A percentile compares a stretch with the other conserved stretches of the same genome.
Evolutionary conservation across 1,284 basidiomycete species (phyloP).

Genomic region (Malassezia vespertilionis): DNA sequence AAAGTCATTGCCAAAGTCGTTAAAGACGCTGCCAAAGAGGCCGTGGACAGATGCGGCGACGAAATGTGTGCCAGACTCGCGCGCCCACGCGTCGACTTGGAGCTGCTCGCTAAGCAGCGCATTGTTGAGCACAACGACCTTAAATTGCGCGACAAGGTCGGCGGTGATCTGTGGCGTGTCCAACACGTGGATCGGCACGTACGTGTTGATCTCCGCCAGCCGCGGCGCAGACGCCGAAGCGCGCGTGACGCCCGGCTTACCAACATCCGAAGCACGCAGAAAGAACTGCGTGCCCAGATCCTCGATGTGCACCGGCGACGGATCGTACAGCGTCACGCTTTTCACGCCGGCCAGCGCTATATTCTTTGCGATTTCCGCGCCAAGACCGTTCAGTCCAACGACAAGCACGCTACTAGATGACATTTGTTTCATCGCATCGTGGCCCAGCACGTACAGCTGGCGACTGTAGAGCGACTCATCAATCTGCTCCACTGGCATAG

Average conservation of each 20-base stretch:
- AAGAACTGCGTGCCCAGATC: constrained; percentile 96
- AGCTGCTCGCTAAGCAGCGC: constrained; percentile 69
- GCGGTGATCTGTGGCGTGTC: constrained; percentile 30
- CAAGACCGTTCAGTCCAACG: constrained; percentile 82
- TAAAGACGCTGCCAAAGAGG: constrained; percentile 90
- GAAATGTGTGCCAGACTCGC: constrained; percentile 63
- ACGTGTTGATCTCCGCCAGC: constrained; percentile 86
- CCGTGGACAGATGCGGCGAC: constrained; percentile 84
- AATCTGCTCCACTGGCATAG: constrained; percentile 20
- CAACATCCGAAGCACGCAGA: constrained; percentile 74
- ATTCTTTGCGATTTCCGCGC: constrained; percentile 94
- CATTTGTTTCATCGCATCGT: constrained; percentile 92
- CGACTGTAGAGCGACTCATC: constrained; percentile 41
- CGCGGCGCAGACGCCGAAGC: constrained; percentile 78
- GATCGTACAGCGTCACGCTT: constrained; percentile 91
- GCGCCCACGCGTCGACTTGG: constrained; percentile 75
- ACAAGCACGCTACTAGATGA: constrained; percentile 89
- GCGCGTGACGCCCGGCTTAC: constrained; percentile 58
- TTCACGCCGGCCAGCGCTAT: constrained; percentile 92
- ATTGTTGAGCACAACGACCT: constrained; percentile 77
- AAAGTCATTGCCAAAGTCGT: constrained; percentile 90
- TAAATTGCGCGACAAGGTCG: constrained; percentile 32
- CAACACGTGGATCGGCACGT: constrained; percentile 75
- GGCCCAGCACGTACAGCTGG: constrained; percentile 46
- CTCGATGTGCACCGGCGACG: constrained; percentile 69